phyloP scores from a whole-genome alignment of 208 protist species.

The Wallacemonas sp. region DNA sequence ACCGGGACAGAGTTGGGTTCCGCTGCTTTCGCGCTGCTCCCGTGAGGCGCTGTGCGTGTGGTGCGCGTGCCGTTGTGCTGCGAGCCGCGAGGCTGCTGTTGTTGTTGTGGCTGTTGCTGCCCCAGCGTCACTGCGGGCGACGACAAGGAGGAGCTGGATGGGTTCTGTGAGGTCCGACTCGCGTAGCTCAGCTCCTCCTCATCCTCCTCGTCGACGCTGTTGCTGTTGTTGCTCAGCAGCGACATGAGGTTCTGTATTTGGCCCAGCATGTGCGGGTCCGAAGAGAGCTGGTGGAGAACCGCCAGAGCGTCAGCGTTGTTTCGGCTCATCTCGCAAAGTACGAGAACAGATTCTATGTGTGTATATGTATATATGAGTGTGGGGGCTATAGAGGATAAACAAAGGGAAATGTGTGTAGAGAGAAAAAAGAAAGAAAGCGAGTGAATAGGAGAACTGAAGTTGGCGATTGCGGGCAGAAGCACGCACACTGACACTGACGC shows the following conservation, averaged over 20 bases:
- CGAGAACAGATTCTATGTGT: not conserved
- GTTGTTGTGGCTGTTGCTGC: conserved; percentile 1
- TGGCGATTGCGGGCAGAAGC: no score
- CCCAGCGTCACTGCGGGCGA: conserved; percentile 15
- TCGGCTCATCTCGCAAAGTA: no score
- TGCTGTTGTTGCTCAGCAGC: conserved; percentile 24
- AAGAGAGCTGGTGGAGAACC: conserved; percentile 66
- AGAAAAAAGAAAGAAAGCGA: no score
- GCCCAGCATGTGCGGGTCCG: conserved; percentile 62
- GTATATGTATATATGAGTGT: not conserved
- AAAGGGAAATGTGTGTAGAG: no score
- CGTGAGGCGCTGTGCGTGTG: not conserved
- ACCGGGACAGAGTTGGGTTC: conserved; percentile 13
- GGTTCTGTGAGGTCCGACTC: conserved; percentile 1
- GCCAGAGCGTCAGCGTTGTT: conserved; percentile 46
- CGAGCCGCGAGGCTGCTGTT: not conserved
- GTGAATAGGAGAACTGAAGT: no score
- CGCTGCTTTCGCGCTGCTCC: no score
- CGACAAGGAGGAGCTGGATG: conserved; percentile 12
- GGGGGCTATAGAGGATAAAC: no score
- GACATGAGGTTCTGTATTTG: conserved; percentile 66
- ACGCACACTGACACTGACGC: no score
- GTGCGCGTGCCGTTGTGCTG: not conserved
- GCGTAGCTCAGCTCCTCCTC: not conserved
- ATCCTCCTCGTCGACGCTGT: not conserved